phyloP scores from a whole-genome alignment of 495 filamentous ascomycete species.

The Aspergillus egyptiacus region DNA sequence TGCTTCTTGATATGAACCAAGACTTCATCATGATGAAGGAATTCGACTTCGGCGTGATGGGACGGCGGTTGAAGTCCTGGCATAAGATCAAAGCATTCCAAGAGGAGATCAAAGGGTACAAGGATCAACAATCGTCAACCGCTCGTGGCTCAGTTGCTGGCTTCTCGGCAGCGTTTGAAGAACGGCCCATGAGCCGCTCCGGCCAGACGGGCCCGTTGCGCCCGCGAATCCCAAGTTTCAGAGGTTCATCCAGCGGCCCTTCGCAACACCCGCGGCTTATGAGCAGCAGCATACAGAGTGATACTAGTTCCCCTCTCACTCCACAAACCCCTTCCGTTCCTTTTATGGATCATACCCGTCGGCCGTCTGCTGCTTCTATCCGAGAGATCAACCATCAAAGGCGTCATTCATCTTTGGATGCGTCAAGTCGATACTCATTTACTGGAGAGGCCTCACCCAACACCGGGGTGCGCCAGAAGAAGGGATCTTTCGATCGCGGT shows the following conservation, averaged over 20 bases:
- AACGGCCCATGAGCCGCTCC: constrained; percentile 34
- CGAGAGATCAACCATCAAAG: constrained; percentile 80
- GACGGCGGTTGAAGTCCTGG: constrained; percentile 86
- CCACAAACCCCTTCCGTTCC: constrained; percentile 24
- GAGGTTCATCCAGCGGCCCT: constrained; percentile 24
- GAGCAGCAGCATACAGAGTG: constrained; percentile 24
- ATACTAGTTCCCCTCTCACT: constrained; percentile 30
- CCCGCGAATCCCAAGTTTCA: constrained; percentile 54
- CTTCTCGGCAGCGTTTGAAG: constrained; percentile 32
- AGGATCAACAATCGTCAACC: constrained; percentile 16
- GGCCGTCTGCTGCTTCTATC: constrained; percentile 76
- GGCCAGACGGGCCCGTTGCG: constrained; percentile 44
- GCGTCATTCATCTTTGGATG: constrained; percentile 78
- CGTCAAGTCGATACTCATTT: constrained; percentile 39
- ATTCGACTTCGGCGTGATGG: constrained; percentile 88
- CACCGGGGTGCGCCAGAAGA: constrained; percentile 52
- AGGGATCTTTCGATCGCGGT: constrained; percentile 80
- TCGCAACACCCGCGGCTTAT: constrained; percentile 31
- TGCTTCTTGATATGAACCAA: constrained; percentile 91
- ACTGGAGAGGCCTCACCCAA: constrained; percentile 24
- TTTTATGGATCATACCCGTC: constrained; percentile 50
- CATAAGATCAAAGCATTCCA: constrained; percentile 86
- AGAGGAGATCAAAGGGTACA: constrained; percentile 61
- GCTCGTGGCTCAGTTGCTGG: constrained; percentile 28
- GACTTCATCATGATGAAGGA: constrained; percentile 89